A percentile compares a stretch with the other conserved stretches of the same genome.
Conservation (phyloP, 169 alveolate genomes). For the Plasmodium sp. region DNA sequence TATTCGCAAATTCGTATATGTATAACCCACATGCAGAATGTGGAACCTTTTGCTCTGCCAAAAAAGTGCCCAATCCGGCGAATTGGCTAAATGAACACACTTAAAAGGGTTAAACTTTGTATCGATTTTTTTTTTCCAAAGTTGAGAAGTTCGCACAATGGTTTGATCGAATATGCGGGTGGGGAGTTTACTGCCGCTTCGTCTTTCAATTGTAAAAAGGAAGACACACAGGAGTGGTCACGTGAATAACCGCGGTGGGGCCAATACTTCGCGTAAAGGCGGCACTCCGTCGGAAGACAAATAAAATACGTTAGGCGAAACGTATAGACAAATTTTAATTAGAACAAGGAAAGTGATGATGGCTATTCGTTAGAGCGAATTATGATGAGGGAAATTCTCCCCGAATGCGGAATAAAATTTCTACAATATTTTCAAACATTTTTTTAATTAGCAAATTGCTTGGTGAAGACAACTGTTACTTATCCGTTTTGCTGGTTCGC, state of each 20-base stretch:
- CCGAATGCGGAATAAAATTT: background rate
- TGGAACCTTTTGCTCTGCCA: background rate
- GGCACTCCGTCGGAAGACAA: background rate
- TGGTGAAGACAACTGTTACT: background rate
- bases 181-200: background rate
- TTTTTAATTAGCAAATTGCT: background rate
- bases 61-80: background rate
- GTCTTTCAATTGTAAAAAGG: background rate
- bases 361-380: background rate
- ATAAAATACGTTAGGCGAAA: background rate
- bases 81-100: background rate
- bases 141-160: background rate
- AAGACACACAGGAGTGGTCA: background rate
- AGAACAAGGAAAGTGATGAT: background rate
- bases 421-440: background rate
- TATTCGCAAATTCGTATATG: background rate
- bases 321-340: background rate
- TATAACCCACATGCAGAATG: background rate
- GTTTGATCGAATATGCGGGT: background rate
- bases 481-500: background rate
- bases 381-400: background rate
- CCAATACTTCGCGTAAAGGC: background rate
- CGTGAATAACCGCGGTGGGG: background rate
- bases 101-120: background rate
- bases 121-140: background rate